phyloP scores from a whole-genome alignment of 2,329 filamentous ascomycete genomes.

The Tolypocladium tropicale region DNA sequence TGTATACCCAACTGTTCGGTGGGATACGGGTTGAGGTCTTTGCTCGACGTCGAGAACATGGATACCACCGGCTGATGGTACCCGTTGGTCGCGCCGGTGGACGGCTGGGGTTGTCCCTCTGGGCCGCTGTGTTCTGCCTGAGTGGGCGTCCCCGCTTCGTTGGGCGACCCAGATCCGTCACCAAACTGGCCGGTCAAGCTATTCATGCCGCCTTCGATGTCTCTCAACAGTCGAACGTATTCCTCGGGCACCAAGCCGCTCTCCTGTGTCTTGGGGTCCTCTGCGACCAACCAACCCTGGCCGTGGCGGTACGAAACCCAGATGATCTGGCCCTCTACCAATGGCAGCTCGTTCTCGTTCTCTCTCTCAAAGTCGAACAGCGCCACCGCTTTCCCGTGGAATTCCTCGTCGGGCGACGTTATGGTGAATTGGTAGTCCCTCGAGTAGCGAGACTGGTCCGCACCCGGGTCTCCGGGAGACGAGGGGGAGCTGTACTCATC shows the following conservation, averaged over 20 bases:
- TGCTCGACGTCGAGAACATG: conserved; percentile 60
- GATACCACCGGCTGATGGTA: conserved; percentile 59
- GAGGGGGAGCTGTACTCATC: conserved; percentile 49
- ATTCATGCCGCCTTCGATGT: conserved; percentile 84
- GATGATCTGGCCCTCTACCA: conserved; percentile 92
- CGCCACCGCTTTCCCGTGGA: conserved; percentile 92
- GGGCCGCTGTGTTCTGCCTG: conserved; percentile 43
- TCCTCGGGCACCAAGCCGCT: conserved; percentile 93
- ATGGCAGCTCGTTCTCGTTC: conserved; percentile 89
- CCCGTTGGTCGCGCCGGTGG: conserved; percentile 42
- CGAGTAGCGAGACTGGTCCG: conserved; percentile 72
- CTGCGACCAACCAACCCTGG: conserved; percentile 93
- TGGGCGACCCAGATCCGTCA: conserved; percentile 41
- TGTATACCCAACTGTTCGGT: conserved; percentile 54
- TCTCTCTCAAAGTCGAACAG: conserved; percentile 91
- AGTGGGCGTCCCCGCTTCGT: conserved; percentile 50
- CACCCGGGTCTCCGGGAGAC: conserved; percentile 46
- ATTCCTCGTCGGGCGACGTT: conserved; percentile 90
- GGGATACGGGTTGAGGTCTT: conserved; percentile 58
- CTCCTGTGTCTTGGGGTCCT: conserved; percentile 89
- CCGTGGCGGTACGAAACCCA: conserved; percentile 93
- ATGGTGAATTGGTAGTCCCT: conserved; percentile 93
- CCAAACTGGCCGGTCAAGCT: conserved; percentile 54
- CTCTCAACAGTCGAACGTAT: conserved; percentile 83
- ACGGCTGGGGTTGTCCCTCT: conserved; percentile 37